Evolutionary conservation across 176 grass and related monocot species (phyloP), one percentile per base, ranked within the genome.

Genomic region (Tillandsia fasciculata): DNA sequence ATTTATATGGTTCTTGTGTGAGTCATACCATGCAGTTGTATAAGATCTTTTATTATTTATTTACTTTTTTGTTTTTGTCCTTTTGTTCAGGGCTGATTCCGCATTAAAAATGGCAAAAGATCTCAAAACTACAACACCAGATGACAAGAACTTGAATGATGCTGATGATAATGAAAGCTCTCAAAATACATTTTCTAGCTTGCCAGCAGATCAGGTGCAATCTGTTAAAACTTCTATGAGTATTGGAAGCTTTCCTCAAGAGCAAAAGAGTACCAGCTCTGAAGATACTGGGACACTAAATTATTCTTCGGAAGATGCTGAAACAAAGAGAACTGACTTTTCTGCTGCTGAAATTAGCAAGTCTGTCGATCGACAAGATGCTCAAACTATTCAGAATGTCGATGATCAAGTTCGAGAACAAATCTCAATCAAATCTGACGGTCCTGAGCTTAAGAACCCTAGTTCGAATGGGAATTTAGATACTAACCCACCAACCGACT

Each of bases 41-140:
- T 61, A n/a, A n/a, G 56, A 42, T 42, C 33, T 42, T 42, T 42
- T 61, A 61, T 61, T 15, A 61, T 61, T 61, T 76, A 67, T 76
- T 28, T 65, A 78, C 52, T 76, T 64, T 58, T 65, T 70, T 68
- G 7, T 11, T 78, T 66, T 80, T 86, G 42, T 72, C 22, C 76
- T 66, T 11, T 51, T 78, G 51, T 80, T 58, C 77, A 99, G 95
- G 78, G 88, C 90, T 85, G 87, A 94, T 75, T 99, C 80, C 82
- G 95, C 95, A 12, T 72, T 99, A 57, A 87, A 82, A 72, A 99
- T 90, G 90, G 84, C 90, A 54, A 99, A 90, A 79, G 82, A 99
- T 83, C 90, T 99, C 29, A 79, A 87, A 67, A 67, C 77, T 50
- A 51, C 71, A 68, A 72, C 78, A 84, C 72, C 82, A 81, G 87